Conservation (phyloP, 2,329 filamentous ascomycete genomes). For the Verticillium longisporum region DNA sequence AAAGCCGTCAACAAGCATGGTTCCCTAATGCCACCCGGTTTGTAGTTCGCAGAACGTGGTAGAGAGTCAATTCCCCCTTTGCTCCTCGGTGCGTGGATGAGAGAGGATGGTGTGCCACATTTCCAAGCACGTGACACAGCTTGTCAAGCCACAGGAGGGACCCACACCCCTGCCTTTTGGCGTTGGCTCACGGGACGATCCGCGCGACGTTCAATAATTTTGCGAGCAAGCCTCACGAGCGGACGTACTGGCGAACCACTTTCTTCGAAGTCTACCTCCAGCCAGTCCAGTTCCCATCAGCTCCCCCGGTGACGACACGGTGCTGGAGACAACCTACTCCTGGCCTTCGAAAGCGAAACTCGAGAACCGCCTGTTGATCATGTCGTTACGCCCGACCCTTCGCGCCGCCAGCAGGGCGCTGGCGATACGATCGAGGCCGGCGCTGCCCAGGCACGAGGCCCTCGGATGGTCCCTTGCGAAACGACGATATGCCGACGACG, state of each 20-base stretch:
- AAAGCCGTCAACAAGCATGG: not conserved
- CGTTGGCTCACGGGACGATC: not conserved
- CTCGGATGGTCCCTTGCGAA: constrained; percentile 17
- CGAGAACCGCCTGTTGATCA: constrained; percentile 17
- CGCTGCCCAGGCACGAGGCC: constrained; percentile 13
- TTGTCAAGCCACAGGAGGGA: not conserved
- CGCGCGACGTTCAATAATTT: not conserved
- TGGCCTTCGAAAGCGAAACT: not conserved
- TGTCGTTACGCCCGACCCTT: constrained; percentile 50
- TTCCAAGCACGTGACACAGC: not conserved
- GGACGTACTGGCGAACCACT: not conserved
- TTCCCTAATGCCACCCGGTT: not conserved
- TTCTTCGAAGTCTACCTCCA: not conserved
- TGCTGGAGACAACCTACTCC: not conserved
- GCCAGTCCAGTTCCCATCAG: not conserved
- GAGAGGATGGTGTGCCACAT: not conserved
- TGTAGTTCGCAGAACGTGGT: too few relatives aligned
- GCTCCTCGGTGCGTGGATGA: too few relatives aligned
- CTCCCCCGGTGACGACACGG: not conserved
- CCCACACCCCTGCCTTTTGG: not conserved
- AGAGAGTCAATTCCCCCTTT: too few relatives aligned
- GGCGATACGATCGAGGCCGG: constrained; percentile 28
- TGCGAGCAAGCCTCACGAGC: not conserved
- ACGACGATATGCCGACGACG: constrained; percentile 20
- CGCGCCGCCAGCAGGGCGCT: constrained; percentile 35